Base-by-base conservation (phyloP, 306 rosid species). In the Lupinus albus region DNA sequence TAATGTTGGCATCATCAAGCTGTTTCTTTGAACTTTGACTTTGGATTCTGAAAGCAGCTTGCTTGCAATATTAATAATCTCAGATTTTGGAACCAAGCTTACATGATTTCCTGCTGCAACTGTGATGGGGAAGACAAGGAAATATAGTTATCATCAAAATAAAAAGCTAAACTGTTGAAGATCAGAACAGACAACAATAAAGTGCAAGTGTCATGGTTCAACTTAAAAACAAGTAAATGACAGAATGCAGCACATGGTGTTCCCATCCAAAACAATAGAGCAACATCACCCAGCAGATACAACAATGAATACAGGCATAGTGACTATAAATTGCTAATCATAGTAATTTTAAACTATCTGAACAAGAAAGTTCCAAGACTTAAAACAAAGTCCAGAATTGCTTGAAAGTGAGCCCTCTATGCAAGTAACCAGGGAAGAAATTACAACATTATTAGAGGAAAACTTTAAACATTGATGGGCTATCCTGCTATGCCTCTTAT, bases 1-100 rank as follows among this genome's bases (percentile, higher is more conserved):
- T 59, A 90, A 76, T 51, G 95, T 84, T 9, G 99, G 99, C 99
- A 94, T 94, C 83, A 85, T 91, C 79, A 94, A 78, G 32, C 71
- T 51, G 67, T 76, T 75, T 63, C 97, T 83, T 70, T 72, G 76
- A 76, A 33, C 54, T 79, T 75, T 80, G 59, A 78, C 78, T 76
- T 79, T 88, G 13, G 99, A 71, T 45, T 90, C 94, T 18, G 81
- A 78, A 39, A 94, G 89, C 61, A 94, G 76, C 77, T 88, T 87
- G 80, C 82, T 78, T 2, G 95, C 73, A 57, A 73, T 79, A 72
- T 83, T 69, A 70, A 81, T 64, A 0, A 83, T 68, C 66, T 94
- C 95, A 6, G 81, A 28, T 12, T 83, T 84, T 14, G 90, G 76
- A 48, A 83, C 87, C 73, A 87, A 48, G 71, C 86, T 88, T 58